Conservation (phyloP, 2,329 filamentous ascomycete species). For the Botrytis paeoniae region DNA sequence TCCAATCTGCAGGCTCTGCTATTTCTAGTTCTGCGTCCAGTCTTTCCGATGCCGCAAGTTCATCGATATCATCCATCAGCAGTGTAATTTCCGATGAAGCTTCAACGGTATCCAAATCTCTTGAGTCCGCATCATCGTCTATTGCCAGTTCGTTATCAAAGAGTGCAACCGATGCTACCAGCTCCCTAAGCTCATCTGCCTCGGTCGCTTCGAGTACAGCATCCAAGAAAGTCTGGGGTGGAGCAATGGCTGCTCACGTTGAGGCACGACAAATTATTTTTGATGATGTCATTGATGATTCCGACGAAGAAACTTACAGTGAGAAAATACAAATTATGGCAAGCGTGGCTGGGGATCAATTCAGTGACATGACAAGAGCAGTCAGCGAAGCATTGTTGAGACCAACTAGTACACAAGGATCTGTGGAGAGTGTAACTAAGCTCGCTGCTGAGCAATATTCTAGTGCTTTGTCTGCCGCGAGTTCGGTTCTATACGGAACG, state of each 20-base stretch:
- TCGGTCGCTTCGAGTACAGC: conserved; percentile 33
- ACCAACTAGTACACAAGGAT: conserved; percentile 43
- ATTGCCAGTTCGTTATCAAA: conserved; percentile 38
- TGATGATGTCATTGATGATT: conserved; percentile 46
- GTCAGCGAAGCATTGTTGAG: conserved; percentile 54
- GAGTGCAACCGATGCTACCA: conserved; percentile 33
- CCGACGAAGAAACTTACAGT: conserved; percentile 45
- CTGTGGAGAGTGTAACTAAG: conserved; percentile 47
- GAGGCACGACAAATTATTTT: conserved; percentile 50
- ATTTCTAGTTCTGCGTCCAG: conserved; percentile 31
- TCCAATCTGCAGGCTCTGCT: conserved; percentile 32
- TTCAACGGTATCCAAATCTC: conserved; percentile 29
- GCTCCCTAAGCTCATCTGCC: conserved; percentile 30
- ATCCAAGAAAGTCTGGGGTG: conserved; percentile 50
- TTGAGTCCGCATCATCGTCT: conserved; percentile 36
- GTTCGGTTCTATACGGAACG: conserved; percentile 52
- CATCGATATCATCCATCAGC: conserved; percentile 28
- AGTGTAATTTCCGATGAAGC: conserved; percentile 24
- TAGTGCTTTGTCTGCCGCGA: conserved; percentile 55
- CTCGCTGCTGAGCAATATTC: conserved; percentile 55
- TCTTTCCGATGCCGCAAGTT: conserved; percentile 29
- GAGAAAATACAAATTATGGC: conserved; percentile 51
- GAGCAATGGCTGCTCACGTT: conserved; percentile 41
- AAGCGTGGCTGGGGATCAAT: conserved; percentile 50
- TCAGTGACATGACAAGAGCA: conserved; percentile 51